Base-by-base conservation (phyloP, 371 early-diverging fungal genomes). In the Apophysomyces ossiformis region DNA sequence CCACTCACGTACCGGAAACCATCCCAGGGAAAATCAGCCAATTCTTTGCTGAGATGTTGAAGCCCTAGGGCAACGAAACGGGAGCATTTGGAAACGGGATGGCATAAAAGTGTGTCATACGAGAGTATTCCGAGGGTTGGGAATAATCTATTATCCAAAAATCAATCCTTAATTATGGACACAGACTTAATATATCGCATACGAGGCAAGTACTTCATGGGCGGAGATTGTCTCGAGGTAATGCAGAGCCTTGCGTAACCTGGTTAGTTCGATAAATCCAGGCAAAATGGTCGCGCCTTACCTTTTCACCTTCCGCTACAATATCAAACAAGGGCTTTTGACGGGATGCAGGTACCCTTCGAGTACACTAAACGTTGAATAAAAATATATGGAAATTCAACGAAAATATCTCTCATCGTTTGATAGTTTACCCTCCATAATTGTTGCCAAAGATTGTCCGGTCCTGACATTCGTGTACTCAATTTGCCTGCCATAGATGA, bases 371-470 rank as follows among this genome's bases (percentile, higher is more conserved):
- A 46, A 35, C 32, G 32, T 26, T 26, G 32, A 26, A 26, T 26
- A 26, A 26, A 26, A 26, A 26, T 26, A 26, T 26, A 26, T 2
- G 32, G 2, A 26, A 2, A 26, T 26, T 26, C 32, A 26, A 26
- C 21, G 32, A 26, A 26, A 26, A 26, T 26, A 26, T 26, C 32
- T 26, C 32, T 1, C 32, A 26, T 26, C 32, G 2, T 26, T 26
- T 26, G 32, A 26, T 26, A 2, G 0, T 26, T 26, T 26, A 82
- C 91, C 63, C 85, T 78, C 96, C 96, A 96, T 11, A 95, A 72
- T 65, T 93, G 90, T 61, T 90, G 90, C 96, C 96, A 96, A 21
- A 95, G 79, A 66, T 95, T 95, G 7, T 81, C 88, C 1, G 88
- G 82, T 38, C 90, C 90, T 2, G 81, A 74, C 97, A 96, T 96